phyloP scores from a whole-genome alignment of 805 yeast species.

The Limtongia smithiae region DNA sequence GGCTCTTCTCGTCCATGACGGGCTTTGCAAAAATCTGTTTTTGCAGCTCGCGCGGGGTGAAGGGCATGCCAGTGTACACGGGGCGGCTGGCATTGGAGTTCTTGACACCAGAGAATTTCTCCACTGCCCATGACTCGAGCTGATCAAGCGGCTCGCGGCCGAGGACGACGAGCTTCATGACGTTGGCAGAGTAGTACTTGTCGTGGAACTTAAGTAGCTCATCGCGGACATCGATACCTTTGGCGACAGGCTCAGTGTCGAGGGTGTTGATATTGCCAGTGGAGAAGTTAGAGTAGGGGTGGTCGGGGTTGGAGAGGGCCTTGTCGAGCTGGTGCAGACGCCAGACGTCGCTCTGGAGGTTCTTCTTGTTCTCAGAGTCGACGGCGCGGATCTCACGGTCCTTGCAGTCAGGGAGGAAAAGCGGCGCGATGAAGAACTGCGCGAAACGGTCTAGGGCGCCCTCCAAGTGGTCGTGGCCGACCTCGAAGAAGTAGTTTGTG shows the following conservation, averaged over 20 bases:
- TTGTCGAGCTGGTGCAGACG: constrained; percentile 81
- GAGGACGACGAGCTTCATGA: constrained; percentile 81
- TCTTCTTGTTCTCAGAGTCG: constrained; percentile 93
- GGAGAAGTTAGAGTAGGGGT: constrained; percentile 83
- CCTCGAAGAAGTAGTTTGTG: constrained; percentile 88
- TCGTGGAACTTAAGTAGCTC: constrained; percentile 73
- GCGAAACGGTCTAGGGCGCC: constrained; percentile 92
- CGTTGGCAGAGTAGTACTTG: constrained; percentile 71
- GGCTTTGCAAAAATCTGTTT: constrained; percentile 61
- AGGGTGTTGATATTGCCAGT: constrained; percentile 84
- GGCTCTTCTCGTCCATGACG: constrained; percentile 69
- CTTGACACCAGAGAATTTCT: constrained; percentile 60
- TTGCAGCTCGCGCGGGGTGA: constrained; percentile 46
- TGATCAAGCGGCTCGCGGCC: constrained; percentile 77
- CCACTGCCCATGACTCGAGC: constrained; percentile 65
- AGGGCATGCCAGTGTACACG: constrained; percentile 48
- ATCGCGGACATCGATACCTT: constrained; percentile 73
- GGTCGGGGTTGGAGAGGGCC: constrained; percentile 63
- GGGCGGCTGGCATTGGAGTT: constrained; percentile 45
- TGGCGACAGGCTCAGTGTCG: constrained; percentile 55
- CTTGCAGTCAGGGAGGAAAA: constrained; percentile 68
- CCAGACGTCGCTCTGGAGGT: constrained; percentile 86
- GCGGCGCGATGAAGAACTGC: constrained; percentile 84
- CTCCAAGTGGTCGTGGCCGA: constrained; percentile 66
- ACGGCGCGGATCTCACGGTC: constrained; percentile 93